Conservation (phyloP, 176 grass and related monocot species). For the Carex pumila region DNA sequence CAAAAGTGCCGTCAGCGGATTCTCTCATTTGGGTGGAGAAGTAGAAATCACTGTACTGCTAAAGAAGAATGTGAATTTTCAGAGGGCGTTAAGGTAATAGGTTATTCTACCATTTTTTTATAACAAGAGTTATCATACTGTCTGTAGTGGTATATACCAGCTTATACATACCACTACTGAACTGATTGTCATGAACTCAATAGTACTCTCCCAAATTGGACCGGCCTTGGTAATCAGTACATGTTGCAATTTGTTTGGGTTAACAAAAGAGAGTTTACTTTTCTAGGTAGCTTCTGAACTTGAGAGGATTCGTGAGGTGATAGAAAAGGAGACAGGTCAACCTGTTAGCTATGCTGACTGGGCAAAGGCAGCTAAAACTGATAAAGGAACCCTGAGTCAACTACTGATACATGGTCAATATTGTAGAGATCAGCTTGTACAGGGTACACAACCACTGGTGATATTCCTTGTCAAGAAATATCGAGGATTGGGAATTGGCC, state of each 20-base stretch:
- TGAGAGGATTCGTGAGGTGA: slow-evolving; percentile 46
- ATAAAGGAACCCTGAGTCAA: slow-evolving; percentile 37
- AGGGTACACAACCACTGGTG: slow-evolving; percentile 57
- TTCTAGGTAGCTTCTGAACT: slow-evolving; percentile 58
- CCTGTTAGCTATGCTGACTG: slow-evolving; percentile 43
- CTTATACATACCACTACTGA: not conserved
- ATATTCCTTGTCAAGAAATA: slow-evolving; percentile 63
- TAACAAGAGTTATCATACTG: not conserved
- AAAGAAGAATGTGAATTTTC: slow-evolving; percentile 55
- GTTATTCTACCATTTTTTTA: not conserved
- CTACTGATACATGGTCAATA: slow-evolving; percentile 47
- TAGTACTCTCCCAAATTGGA: not conserved
- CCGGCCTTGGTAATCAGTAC: not conserved
- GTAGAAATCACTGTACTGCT: slow-evolving; percentile 13
- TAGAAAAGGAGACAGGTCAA: slow-evolving; percentile 39
- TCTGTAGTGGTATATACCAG: not conserved
- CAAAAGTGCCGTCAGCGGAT: slow-evolving; percentile 31
- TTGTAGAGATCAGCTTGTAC: slow-evolving; percentile 56
- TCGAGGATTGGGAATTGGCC: slow-evolving; percentile 55
- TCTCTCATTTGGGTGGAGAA: slow-evolving; percentile 40
- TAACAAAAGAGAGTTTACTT: not conserved
- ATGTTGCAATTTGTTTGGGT: not conserved
- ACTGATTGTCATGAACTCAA: slow-evolving; percentile 5
- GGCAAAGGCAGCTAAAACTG: slow-evolving; percentile 68
- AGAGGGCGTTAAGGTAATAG: slow-evolving; percentile 58